Conservation (phyloP, 2,329 filamentous ascomycete species). For the Incumbomyces delicatus region DNA sequence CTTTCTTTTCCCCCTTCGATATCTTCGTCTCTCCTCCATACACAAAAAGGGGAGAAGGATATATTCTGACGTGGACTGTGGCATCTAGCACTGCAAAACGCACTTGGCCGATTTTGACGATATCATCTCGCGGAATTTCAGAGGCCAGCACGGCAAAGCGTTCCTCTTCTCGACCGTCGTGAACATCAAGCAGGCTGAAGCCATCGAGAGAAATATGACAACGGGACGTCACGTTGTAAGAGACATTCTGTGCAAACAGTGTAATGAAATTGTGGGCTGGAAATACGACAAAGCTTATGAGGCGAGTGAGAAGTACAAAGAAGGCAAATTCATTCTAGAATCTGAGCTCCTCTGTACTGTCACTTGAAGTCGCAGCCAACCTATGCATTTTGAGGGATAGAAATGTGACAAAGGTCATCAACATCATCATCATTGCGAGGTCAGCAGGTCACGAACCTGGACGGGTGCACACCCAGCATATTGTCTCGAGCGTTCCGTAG, state of each 20-base stretch:
- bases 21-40: no score
- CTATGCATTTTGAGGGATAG: not conserved
- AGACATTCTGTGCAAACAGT: slow-evolving; percentile 85
- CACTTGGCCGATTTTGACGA: slow-evolving; percentile 93
- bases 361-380: slow-evolving; percentile 9
- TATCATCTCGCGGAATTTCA: slow-evolving; percentile 96
- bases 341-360: slow-evolving; percentile 19
- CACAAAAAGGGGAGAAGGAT: no score
- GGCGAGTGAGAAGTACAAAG: slow-evolving; percentile 89
- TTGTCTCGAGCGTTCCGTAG: no score
- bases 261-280: slow-evolving; percentile 89
- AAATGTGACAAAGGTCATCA: no score
- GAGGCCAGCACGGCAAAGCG: slow-evolving; percentile 94
- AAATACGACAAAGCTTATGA: slow-evolving; percentile 98
- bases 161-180: slow-evolving; percentile 93
- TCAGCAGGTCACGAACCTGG: no score
- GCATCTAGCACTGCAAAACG: slow-evolving; percentile 64
- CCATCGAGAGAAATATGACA: slow-evolving; percentile 96
- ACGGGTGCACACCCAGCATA: no score
- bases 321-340: slow-evolving; percentile 76
- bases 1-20: no score
- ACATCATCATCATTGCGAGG: no score
- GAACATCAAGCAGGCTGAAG: slow-evolving; percentile 70
- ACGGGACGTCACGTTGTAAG: slow-evolving; percentile 90
- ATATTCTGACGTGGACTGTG: no score